phyloP scores from a whole-genome alignment of 768 basidiomycete genomes.

The Piloderma croceum region DNA sequence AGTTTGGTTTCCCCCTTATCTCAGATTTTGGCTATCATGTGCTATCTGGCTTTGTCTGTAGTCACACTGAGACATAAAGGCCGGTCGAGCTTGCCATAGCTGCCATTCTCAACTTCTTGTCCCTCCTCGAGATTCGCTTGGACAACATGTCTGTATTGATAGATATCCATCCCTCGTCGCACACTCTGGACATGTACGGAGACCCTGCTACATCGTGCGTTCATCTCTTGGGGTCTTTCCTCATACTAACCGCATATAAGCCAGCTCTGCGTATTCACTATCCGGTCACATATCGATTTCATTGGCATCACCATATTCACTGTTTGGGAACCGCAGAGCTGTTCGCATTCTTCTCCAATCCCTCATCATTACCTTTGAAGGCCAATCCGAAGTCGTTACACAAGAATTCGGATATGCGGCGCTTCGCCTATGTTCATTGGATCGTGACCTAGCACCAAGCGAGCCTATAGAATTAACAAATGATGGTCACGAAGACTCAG shows the following conservation, averaged over 20 bases:
- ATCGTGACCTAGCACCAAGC: conserved; percentile 54
- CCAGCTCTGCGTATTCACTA: conserved; percentile 80
- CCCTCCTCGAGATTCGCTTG: too few relatives aligned
- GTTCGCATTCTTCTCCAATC: conserved; percentile 59
- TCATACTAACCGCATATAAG: conserved; percentile 1
- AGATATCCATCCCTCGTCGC: conserved; percentile 53
- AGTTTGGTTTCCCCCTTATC: too few relatives aligned
- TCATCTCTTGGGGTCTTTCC: conserved; percentile 4
- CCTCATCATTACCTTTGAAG: conserved; percentile 74
- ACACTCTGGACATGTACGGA: conserved; percentile 65
- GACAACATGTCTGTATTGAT: conserved; percentile 68
- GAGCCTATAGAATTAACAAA: conserved; percentile 57
- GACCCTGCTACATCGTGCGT: conserved; percentile 59
- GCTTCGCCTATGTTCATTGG: conserved; percentile 60
- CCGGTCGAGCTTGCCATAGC: too few relatives aligned
- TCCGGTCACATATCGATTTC: conserved; percentile 74
- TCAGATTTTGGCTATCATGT: too few relatives aligned
- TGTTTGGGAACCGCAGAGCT: conserved; percentile 50
- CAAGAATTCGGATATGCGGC: conserved; percentile 61
- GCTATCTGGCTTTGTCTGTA: too few relatives aligned
- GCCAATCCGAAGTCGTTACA: conserved; percentile 72
- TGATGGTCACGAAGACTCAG: conserved; percentile 55
- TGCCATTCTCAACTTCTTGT: too few relatives aligned
- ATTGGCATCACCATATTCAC: conserved; percentile 48
- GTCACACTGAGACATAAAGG: too few relatives aligned